Evolutionary conservation across 163 green algal species (phyloP), one percentile per base, ranked within the genome.

Genomic region (Coccomyxa subellipsoidea): DNA sequence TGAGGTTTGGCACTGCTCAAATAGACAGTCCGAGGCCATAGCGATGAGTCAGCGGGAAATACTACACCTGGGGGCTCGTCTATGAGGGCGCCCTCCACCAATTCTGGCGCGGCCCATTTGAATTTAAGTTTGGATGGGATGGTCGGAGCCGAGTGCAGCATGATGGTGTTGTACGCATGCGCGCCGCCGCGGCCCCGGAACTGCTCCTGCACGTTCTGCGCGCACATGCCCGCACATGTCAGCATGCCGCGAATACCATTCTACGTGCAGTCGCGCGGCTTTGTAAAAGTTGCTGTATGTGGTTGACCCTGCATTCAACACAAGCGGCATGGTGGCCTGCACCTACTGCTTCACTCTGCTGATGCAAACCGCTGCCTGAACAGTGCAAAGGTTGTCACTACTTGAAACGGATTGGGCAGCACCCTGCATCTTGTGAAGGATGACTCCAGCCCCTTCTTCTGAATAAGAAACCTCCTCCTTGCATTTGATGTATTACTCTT

Each of bases 91-190:
- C 35, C 71, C 71, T 78, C 39, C 40, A 32, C 38, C 77, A 73
- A 10, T 31, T 78, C 71, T 0, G 71, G 71, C 1, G 71, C 34
- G 32, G 71, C 35, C 38, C 37, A 79, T 21, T 35, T 73, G 66
- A 73, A 73, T 10, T 54, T 79, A 25, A 37, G 37, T 6, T 29
- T 59, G 36, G 75, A 79, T 12, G 75, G 75, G 37, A 59, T 39
- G 75, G 0, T 66, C 18, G 29, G 75, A n/a, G 40, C 25, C 0
- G 36, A 36, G 27, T 69, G 75, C 75, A 69, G 75, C 75, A 37
- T 73, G 66, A 73, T 73, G 66, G 66, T 73, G 66, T 66, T 66
- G 71, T 40, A 78, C 31, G 71, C 71, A 4, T 79, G 75, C 75
- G 1, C 2, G 32, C 75, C 38, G 25, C 38, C 75, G 47, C 75